phyloP scores from a whole-genome alignment of 495 filamentous ascomycete species.

The Neurospora discreta region DNA sequence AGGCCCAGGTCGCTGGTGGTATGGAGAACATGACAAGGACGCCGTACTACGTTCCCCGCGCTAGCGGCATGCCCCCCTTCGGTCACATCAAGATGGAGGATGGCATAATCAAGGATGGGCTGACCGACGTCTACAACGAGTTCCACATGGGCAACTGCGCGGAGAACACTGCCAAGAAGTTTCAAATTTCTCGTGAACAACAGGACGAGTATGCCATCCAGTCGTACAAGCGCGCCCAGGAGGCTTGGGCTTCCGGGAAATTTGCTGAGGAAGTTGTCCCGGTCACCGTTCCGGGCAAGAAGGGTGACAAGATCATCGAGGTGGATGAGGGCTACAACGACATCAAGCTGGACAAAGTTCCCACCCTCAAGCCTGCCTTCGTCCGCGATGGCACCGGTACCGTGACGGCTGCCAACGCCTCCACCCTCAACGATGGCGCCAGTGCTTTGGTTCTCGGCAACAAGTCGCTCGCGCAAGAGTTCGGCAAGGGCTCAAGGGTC shows the following conservation, averaged over 20 bases:
- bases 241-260: slow-evolving; percentile 67
- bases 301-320: slow-evolving; percentile 66
- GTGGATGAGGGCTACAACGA: slow-evolving; percentile 84
- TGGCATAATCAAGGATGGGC: slow-evolving; percentile 85
- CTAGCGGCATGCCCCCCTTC: slow-evolving; percentile 65
- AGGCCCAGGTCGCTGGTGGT: slow-evolving; percentile 83
- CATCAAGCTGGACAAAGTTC: slow-evolving; percentile 73
- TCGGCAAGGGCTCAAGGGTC: slow-evolving; percentile 59
- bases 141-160: slow-evolving; percentile 97
- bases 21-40: slow-evolving; percentile 97
- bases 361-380: slow-evolving; percentile 83
- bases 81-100: slow-evolving; percentile 81
- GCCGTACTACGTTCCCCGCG: slow-evolving; percentile 78
- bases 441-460: slow-evolving; percentile 80
- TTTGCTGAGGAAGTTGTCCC: slow-evolving; percentile 84
- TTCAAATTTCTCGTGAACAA: slow-evolving; percentile 63
- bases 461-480: slow-evolving; percentile 63
- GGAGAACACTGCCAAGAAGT: slow-evolving; percentile 88
- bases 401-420: slow-evolving; percentile 88
- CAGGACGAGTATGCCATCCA: slow-evolving; percentile 87
- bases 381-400: slow-evolving; percentile 73
- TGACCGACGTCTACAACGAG: slow-evolving; percentile 94
- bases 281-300: slow-evolving; percentile 72
- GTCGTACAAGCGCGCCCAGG: slow-evolving; percentile 78
- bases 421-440: slow-evolving; percentile 87